Base-by-base conservation (phyloP, 164 flowering plant species). In the Annona cherimola region DNA sequence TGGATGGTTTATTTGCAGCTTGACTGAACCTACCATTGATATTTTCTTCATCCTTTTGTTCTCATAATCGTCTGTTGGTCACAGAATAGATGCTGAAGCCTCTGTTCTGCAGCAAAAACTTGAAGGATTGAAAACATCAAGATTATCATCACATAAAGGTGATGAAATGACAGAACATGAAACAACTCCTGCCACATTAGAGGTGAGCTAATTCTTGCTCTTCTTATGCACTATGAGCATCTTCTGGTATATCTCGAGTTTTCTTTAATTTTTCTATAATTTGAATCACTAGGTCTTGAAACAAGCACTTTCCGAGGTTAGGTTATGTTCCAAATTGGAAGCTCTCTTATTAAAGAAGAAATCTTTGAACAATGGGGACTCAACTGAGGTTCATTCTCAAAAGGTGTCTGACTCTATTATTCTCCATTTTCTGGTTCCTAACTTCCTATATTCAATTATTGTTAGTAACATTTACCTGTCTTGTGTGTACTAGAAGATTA, bases 71-170 rank as follows among this genome's bases (percentile, higher is more conserved):
- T 4, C 67, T 63, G 16, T 16, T 82, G 78, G 39, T 78, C 69
- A 83, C 97, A 95, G 99, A 80, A 83, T 92, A 85, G 94, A 95
- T 81, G 86, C 89, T 78, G 88, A 95, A 83, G 86, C 87, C 70
- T 79, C 82, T 55, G 73, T 66, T 66, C 72, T 91, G 59, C 84
- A 80, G 77, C 85, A 84, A 83, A 83, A 85, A 76, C 85, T 92
- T 78, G 87, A 86, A 61, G 82, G 75, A 73, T 71, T 80, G 74
- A 81, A 77, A 76, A 79, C 75, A 45, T 40, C 73, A 3, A 46
- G 65, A 57, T 76, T 74, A 66, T 60, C 78, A 60, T 76, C 76
- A 71, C 77, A 71, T 74, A 86, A 80, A 80, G 83, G 71, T 63
- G 73, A 50, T 62, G 81, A 74, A 41, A 74, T 76, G 45, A 60